phyloP scores from a whole-genome alignment of 2,329 filamentous ascomycete genomes.

The Elsinoe arachidis region DNA sequence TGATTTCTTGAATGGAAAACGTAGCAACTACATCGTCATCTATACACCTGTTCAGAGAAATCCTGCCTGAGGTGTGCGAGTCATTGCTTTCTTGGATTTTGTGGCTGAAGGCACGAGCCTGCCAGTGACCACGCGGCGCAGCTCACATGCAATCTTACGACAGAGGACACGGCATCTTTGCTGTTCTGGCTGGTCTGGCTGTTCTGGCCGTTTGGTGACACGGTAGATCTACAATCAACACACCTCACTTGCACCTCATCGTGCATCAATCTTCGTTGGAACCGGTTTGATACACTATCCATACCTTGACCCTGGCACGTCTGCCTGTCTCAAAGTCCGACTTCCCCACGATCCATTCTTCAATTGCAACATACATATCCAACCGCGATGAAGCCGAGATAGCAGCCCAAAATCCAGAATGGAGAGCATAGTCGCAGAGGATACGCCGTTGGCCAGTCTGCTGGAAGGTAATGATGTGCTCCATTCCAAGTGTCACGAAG shows the following conservation, averaged over 20 bases:
- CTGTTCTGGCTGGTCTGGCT: neutral
- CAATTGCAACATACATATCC: neutral
- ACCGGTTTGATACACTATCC: conserved; percentile 6
- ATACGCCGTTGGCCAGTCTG: conserved; percentile 80
- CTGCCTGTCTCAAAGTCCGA: neutral
- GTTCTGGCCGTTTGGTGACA: neutral
- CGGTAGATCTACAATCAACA: neutral
- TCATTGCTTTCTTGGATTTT: neutral
- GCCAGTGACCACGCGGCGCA: neutral
- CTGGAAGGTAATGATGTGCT: conserved; percentile 60
- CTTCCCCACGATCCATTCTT: neutral
- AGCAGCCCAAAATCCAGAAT: conserved; percentile 39
- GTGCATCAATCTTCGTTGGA: neutral
- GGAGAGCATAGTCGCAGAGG: conserved; percentile 81
- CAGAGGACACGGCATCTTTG: neutral
- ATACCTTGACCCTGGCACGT: neutral
- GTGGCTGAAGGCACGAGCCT: neutral
- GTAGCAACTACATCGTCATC: neutral
- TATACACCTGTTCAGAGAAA: neutral
- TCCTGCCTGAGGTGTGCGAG: neutral
- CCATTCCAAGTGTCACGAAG: neutral
- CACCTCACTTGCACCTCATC: conserved; percentile 1
- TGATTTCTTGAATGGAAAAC: neutral
- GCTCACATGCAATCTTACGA: conserved; percentile 10
- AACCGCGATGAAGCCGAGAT: conserved; percentile 3